These are phyloP conservation scores for Raddia distichophylla DNA, from an alignment of 176 grass and related monocot genomes.

Conservation along the genomic window DNA sequence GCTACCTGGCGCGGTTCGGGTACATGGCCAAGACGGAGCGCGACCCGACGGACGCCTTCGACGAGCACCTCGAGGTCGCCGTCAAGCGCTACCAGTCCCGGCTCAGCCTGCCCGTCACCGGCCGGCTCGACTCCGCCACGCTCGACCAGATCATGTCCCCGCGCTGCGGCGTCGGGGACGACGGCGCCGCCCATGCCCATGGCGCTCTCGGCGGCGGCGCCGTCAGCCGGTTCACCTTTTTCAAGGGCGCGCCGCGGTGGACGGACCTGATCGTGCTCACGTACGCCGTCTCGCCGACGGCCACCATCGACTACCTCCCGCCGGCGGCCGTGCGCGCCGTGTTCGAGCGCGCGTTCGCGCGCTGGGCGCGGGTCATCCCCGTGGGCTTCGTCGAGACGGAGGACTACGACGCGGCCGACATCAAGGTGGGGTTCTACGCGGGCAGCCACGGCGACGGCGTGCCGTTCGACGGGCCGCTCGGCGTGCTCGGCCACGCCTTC, in stretches of 20 bases:
- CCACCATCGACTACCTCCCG: slow-evolving; percentile 61
- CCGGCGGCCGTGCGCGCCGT: slow-evolving; percentile 49
- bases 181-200: not conserved
- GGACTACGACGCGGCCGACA: slow-evolving; percentile 58
- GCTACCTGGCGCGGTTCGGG: slow-evolving; percentile 75
- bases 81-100: slow-evolving; percentile 66
- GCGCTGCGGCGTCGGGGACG: slow-evolving; percentile 76
- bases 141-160: slow-evolving; percentile 69
- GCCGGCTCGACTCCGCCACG: slow-evolving; percentile 65
- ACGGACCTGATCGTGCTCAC: slow-evolving; percentile 60
- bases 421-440: slow-evolving; percentile 79
- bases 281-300: slow-evolving; percentile 62
- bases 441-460: slow-evolving; percentile 84
- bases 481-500: slow-evolving; percentile 87
- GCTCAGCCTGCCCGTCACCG: slow-evolving; percentile 65
- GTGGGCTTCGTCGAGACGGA: slow-evolving; percentile 63
- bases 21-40: slow-evolving; percentile 49
- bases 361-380: slow-evolving; percentile 83
- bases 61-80: slow-evolving; percentile 67
- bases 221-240: slow-evolving; percentile 68
- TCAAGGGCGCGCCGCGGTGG: slow-evolving; percentile 73
- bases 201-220: not conserved
- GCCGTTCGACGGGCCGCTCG: slow-evolving; percentile 86
- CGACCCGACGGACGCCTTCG: slow-evolving; percentile 63
- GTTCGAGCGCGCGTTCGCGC: slow-evolving; percentile 68